Evolutionary conservation across 2,329 filamentous ascomycete genomes (phyloP), one percentile per base, ranked within the genome.

Genomic region (Penicillium expansum): DNA sequence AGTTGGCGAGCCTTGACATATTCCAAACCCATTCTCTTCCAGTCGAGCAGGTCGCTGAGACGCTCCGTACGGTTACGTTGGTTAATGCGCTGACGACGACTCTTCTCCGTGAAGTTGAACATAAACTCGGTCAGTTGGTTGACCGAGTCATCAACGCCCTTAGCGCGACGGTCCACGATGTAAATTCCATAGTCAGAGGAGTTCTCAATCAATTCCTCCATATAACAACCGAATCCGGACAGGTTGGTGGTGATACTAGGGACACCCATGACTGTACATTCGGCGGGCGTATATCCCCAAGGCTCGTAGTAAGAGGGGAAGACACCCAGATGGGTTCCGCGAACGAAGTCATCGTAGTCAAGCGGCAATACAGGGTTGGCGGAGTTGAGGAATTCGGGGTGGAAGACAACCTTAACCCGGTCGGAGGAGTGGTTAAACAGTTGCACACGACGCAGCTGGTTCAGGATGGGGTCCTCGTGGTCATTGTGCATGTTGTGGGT

Each of bases 401-500:
- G 94, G 85, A 99, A 99, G 63, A 99, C 83, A 58, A 99, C 84
- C 84, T 99, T 99, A 77, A 99, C 94, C 32, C 94, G 90, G 74
- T 99, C 94, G 1, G 87, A 86, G 0, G 92, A 90, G 75, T 96
- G 89, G 79, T 99, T 99, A 83, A 97, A 97, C 22, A 99, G 87
- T 76, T 97, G 91, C 50, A 97, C 95, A 42, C 94, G 87, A 48
- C 94, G 90, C 69, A 99, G 89, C 77, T 97, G 94, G 81, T 96
- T 96, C 61, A 99, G 80, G 48, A 99, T 91, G 1, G 93, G 94
- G 68, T 99, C 94, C 67, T 97, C 93, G 38, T 83, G 76, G 74
- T 97, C 93, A 71, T 96, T 97, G 67, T 91, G 79, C 93, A 99
- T 97, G 82, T 99, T 97, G 82, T 99, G 94, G 5, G 94, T 99